Evolutionary conservation across 2,329 filamentous ascomycete species (phyloP).

Genomic region (Fusarium lateritium): DNA sequence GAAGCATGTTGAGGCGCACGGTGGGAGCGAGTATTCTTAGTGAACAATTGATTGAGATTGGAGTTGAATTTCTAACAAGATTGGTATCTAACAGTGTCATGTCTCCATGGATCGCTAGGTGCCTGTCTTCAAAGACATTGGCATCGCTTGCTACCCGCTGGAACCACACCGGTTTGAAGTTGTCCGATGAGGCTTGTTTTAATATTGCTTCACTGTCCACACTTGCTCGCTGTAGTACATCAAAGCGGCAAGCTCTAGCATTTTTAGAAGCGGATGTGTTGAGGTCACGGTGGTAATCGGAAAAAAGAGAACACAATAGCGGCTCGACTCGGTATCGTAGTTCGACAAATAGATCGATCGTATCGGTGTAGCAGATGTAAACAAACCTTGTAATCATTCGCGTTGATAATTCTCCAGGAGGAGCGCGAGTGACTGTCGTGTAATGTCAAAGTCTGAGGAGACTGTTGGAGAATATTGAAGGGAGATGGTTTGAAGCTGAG

Average conservation of each 20-base stretch:
- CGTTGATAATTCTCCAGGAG: conserved; percentile 24
- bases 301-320: not conserved
- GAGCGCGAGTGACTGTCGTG: conserved; percentile 16
- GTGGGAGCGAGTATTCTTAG: conserved; percentile 3
- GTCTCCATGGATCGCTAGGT: conserved; percentile 57
- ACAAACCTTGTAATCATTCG: conserved; percentile 43
- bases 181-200: conserved; percentile 55
- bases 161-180: conserved; percentile 48
- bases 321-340: not conserved
- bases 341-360: not conserved
- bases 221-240: conserved; percentile 71
- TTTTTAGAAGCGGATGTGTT: conserved; percentile 67
- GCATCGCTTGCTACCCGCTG: conserved; percentile 52
- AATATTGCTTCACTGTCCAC: conserved; percentile 79
- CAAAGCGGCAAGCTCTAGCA: conserved; percentile 77
- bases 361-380: conserved; percentile 4
- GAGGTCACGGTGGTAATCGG: conserved; percentile 1
- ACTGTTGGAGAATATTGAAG: conserved; percentile 16
- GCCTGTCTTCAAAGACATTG: conserved; percentile 44
- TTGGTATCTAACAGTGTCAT: conserved; percentile 33
- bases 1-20: conserved; percentile 5
- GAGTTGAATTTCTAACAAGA: conserved; percentile 10
- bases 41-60: conserved; percentile 12
- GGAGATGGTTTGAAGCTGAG: not conserved
- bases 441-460: not conserved